Evolutionary conservation across 768 basidiomycete species (phyloP).

Genomic region (Fomitopsis pulvina): DNA sequence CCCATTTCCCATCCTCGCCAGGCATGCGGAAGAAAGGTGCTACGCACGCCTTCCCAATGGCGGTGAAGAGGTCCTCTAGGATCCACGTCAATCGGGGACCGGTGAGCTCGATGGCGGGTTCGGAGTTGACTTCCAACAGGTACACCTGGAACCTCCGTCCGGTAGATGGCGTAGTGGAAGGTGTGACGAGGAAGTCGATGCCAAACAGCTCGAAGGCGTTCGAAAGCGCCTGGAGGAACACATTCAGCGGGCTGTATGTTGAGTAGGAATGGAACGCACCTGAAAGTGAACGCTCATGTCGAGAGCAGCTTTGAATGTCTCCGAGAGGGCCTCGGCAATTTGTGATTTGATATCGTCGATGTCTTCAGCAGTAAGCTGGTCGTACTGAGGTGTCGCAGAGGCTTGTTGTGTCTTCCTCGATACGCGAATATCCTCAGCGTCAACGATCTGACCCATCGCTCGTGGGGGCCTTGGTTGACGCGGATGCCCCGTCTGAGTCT

Average conservation of each 20-base stretch:
- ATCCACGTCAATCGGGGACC: conserved; percentile 79
- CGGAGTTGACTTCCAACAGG: conserved; percentile 88
- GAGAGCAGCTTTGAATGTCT: conserved; percentile 82
- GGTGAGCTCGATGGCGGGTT: conserved; percentile 92
- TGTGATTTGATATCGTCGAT: conserved; percentile 49
- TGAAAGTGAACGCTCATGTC: conserved; percentile 83
- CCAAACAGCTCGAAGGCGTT: conserved; percentile 97
- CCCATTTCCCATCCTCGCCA: conserved; percentile 29
- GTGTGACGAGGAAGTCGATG: conserved; percentile 80
- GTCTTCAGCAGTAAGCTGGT: conserved; percentile 30
- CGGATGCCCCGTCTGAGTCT: not conserved
- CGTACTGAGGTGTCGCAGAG: not conserved
- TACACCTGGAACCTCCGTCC: conserved; percentile 48
- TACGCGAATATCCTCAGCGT: conserved; percentile 4
- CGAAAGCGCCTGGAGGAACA: conserved; percentile 53
- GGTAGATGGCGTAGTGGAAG: conserved; percentile 19
- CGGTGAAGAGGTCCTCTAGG: conserved; percentile 71
- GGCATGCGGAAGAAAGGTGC: conserved; percentile 49
- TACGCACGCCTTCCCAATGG: conserved; percentile 62
- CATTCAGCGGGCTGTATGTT: not conserved
- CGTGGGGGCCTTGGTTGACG: conserved; percentile 6
- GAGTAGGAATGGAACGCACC: conserved; percentile 31
- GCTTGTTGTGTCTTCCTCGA: not conserved
- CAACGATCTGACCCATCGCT: conserved; percentile 10
- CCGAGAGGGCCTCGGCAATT: conserved; percentile 60